A percentile compares a stretch with the other conserved stretches of the same genome.
phyloP scores from a whole-genome alignment of 805 yeast species.

The Millerago galiae region DNA sequence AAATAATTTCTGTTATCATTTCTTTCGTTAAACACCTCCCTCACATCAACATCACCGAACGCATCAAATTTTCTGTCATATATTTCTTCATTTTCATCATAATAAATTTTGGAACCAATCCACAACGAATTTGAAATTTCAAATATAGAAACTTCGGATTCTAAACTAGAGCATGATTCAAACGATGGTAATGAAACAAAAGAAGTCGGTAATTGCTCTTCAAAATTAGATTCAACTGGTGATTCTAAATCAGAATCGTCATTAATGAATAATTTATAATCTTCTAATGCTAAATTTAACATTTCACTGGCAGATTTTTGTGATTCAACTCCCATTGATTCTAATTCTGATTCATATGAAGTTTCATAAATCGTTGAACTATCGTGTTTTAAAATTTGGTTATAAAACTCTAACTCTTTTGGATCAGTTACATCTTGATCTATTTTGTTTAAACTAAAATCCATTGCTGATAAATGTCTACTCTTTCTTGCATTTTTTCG shows the following conservation, averaged over 20 bases:
- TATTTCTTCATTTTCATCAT: slow-evolving; percentile 1
- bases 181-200: slow-evolving; percentile 12
- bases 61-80: slow-evolving; percentile 4
- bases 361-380: neutral
- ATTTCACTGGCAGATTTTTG: slow-evolving; percentile 2
- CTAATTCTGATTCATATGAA: neutral
- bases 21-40: slow-evolving; percentile 10
- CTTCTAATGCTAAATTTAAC: slow-evolving; percentile 14
- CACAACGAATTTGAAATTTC: slow-evolving; percentile 18
- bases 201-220: neutral
- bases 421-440: slow-evolving; percentile 14
- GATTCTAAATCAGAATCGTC: neutral
- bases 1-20: neutral
- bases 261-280: slow-evolving; percentile 18
- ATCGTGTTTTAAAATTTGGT: slow-evolving; percentile 2
- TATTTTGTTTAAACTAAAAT: slow-evolving; percentile 5
- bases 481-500: neutral
- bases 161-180: slow-evolving; percentile 7
- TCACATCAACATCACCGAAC: slow-evolving; percentile 12
- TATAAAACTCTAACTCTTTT: slow-evolving; percentile 20
- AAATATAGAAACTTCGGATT: slow-evolving; percentile 15
- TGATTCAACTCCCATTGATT: neutral
- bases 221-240: neutral
- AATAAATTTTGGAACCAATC: slow-evolving; percentile 17
- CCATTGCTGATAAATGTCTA: slow-evolving; percentile 13